Evolutionary conservation across 768 basidiomycete genomes (phyloP).

Genomic region (Hypsizygus marmoreus): DNA sequence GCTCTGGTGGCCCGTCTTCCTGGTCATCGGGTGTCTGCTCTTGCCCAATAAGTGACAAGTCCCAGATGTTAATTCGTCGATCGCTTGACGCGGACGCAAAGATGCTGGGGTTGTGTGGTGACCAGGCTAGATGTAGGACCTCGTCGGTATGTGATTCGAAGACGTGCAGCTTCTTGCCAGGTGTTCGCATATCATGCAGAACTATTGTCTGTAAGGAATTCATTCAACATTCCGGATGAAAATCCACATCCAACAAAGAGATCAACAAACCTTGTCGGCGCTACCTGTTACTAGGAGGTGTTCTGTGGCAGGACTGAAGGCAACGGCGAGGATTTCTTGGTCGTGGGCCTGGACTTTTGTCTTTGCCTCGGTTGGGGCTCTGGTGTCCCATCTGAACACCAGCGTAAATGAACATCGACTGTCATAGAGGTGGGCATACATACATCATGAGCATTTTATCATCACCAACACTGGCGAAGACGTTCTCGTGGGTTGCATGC

Average conservation of each 20-base stretch:
- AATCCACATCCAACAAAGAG: neutral
- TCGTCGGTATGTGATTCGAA: constrained; percentile 96
- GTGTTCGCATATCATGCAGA: constrained; percentile 82
- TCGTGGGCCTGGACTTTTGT: constrained; percentile 84
- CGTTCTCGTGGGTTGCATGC: constrained; percentile 78
- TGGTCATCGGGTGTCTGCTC: constrained; percentile 98
- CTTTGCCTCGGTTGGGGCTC: constrained; percentile 68
- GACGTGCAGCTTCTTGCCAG: constrained; percentile 78
- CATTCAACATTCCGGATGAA: neutral
- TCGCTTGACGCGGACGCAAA: constrained; percentile 96
- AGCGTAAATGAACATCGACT: constrained; percentile 1
- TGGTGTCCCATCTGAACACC: constrained; percentile 83
- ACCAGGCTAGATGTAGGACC: constrained; percentile 93
- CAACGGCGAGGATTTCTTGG: constrained; percentile 86
- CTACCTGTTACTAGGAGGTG: constrained; percentile 88
- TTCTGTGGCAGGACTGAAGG: constrained; percentile 83
- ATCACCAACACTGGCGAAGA: constrained; percentile 95
- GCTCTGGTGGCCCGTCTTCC: constrained; percentile 96
- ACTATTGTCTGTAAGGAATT: constrained; percentile 65
- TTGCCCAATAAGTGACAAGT: constrained; percentile 84
- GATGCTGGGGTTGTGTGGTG: constrained; percentile 87
- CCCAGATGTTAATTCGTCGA: constrained; percentile 94
- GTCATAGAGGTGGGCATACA: constrained; percentile 28
- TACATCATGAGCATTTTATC: constrained; percentile 94
- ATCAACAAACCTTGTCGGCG: constrained; percentile 76